Percentiles rank a stretch among this genome's conserved stretches.
phyloP scores from a whole-genome alignment of 2,329 filamentous ascomycete species.

The Xylaria sp. region DNA sequence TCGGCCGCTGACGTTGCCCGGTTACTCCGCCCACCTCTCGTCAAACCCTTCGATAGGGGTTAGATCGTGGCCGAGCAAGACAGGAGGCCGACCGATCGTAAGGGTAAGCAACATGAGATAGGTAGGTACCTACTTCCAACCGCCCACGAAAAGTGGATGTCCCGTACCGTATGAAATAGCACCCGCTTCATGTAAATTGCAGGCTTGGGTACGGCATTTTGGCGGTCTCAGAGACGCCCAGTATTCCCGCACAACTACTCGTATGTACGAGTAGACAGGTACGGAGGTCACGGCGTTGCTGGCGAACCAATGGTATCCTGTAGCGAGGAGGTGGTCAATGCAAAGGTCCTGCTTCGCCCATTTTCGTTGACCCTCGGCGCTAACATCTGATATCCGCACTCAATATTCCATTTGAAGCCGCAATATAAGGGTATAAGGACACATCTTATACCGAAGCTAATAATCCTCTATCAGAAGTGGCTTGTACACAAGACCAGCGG shows the following conservation, averaged over 20 bases:
- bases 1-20: no score
- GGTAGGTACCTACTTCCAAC: no score
- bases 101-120: no score
- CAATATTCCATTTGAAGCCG: no score
- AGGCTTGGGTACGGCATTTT: background rate
- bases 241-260: no score
- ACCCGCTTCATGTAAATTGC: no score
- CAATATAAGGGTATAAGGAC: background rate
- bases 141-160: no score
- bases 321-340: background rate
- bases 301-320: background rate
- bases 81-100: background rate
- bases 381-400: background rate
- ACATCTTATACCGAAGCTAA: no score
- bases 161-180: no score
- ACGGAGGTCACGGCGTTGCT: background rate
- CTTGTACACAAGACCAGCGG: no score
- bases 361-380: background rate
- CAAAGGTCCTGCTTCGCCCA: background rate
- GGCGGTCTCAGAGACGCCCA: background rate
- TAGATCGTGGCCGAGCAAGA: background rate
- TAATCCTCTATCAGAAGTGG: no score
- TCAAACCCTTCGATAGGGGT: no score
- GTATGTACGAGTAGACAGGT: background rate
- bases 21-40: background rate